Evolutionary conservation across 1,139 yeast species (phyloP), one percentile per base, ranked within the genome.

Genomic region (Komagataea norvegica): DNA sequence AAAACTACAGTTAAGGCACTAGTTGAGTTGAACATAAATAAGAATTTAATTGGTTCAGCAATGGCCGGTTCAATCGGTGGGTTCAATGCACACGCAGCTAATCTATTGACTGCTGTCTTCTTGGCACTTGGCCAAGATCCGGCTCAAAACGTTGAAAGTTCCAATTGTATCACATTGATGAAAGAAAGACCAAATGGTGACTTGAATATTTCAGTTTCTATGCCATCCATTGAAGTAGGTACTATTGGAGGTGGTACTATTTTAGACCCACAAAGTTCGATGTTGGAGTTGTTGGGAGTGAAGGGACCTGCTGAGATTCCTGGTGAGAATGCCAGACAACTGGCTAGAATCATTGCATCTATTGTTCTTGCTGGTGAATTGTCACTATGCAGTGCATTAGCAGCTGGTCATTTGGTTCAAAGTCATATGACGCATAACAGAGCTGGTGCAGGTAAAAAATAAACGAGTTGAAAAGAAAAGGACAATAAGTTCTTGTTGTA

Each of bases 231-330:
- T 52, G 99, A 93, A 67, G 98, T 91, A 32, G 99, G 99, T 46
- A 91, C 99, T 4, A 89, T 93, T 62, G 99, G 99, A 45, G 98
- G 99, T 45, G 98, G 99, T 59, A 93, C 99, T 8, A 86, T 93
- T 46, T 74, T 93, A 52, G 97, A 86, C 57, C 96, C 99, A 25
- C 99, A 93, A 67, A 85, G 89, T 34, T 87, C 98, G 22, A 86
- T 93, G 95, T 72, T 93, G 47, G 97, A 93, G 54, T 68, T 93
- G 52, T 71, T 93, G 47, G 97, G 97, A 27, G 95, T 93, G 33
- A 79, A 85, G 52, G 99, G 99, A 5, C 96, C 98, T 11, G 86
- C 95, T 30, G 81, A 91, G 8, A 76, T 71, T 41, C 98, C 98
- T 2, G 99, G 99, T 51, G 85, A 80, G 38, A 93, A 93, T 62